These are phyloP conservation scores for Coemansia sp. DNA, from an alignment of 192 early-diverging fungal species.

Conservation along the genomic window DNA sequence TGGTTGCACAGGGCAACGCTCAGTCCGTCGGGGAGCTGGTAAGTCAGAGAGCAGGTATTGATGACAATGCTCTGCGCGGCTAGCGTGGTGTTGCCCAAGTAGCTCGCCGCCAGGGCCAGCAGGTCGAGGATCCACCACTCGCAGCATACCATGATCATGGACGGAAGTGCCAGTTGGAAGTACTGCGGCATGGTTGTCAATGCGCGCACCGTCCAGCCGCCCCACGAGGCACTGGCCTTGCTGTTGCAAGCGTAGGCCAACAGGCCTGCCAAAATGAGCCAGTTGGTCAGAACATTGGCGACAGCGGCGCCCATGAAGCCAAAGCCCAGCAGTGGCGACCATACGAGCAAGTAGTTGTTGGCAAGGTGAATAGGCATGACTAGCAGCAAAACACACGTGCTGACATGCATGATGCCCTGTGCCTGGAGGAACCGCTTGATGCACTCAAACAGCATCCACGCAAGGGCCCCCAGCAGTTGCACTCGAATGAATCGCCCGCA, in stretches of 20 bases:
- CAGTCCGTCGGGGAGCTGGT: constrained; percentile 58
- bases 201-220: constrained; percentile 60
- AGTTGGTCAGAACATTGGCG: constrained; percentile 75
- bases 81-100: constrained; percentile 58
- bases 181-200: constrained; percentile 53
- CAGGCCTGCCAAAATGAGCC: constrained; percentile 66
- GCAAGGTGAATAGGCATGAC: constrained; percentile 71
- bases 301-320: constrained; percentile 86
- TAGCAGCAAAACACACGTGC: constrained; percentile 69
- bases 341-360: constrained; percentile 82
- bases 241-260: constrained; percentile 62
- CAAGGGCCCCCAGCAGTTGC: constrained; percentile 70
- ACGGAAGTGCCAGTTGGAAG: constrained; percentile 68
- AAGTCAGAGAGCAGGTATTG: constrained; percentile 55
- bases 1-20: constrained; percentile 58
- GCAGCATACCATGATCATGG: constrained; percentile 71
- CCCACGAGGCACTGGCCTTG: constrained; percentile 63
- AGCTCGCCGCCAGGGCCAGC: constrained; percentile 53
- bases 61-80: constrained; percentile 61
- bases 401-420: constrained; percentile 89
- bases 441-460: constrained; percentile 81
- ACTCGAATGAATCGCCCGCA: constrained; percentile 69
- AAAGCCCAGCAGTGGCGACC: constrained; percentile 60
- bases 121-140: constrained; percentile 64
- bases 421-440: constrained; percentile 84